These are phyloP conservation scores for Annulohypoxylon stygium DNA, from an alignment of 495 filamentous ascomycete species.

Conservation along the genomic window DNA sequence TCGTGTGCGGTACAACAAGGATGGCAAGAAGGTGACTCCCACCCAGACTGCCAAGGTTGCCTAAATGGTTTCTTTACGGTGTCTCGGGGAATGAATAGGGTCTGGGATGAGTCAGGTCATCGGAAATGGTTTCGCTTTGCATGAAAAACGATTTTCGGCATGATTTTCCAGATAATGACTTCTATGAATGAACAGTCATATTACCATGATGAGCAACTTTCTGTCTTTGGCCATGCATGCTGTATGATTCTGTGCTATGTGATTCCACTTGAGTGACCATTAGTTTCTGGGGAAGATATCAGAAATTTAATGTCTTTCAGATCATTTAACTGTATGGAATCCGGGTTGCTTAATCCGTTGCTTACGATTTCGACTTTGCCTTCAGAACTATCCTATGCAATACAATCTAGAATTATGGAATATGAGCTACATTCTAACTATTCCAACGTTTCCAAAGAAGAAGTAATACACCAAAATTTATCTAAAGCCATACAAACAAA, in stretches of 20 bases:
- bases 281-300: neutral
- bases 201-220: conserved; percentile 39
- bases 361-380: neutral
- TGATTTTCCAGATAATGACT: conserved; percentile 53
- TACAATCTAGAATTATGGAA: neutral
- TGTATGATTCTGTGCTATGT: neutral
- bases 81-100: conserved; percentile 46
- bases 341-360: neutral
- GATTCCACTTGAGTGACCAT: neutral
- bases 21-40: conserved; percentile 99
- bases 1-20: conserved; percentile 99
- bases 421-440: too few species aligned
- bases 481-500: too few species aligned
- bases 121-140: conserved; percentile 49
- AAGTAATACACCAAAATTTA: too few species aligned
- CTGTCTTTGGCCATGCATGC: neutral
- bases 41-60: conserved; percentile 72
- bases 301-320: neutral
- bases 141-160: conserved; percentile 50
- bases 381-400: neutral
- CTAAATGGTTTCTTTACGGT: conserved; percentile 45
- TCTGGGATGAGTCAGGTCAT: conserved; percentile 48
- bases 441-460: too few species aligned
- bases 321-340: neutral
- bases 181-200: conserved; percentile 51